Base-by-base conservation (phyloP, 768 basidiomycete species). In the Pluteus cervinus region DNA sequence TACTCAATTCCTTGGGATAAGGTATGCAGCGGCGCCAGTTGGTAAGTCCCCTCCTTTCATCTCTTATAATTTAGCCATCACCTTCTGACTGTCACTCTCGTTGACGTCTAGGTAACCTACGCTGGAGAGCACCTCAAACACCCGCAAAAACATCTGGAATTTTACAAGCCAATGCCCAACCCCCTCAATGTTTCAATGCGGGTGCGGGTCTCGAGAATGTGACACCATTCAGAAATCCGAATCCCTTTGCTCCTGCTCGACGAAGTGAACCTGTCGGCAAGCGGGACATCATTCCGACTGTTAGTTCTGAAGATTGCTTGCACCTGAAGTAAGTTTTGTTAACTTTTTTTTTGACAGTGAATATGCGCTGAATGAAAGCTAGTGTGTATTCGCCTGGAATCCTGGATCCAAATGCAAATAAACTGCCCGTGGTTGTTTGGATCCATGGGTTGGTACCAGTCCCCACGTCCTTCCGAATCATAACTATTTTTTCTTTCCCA, bases 21-120 rank as follows among this genome's bases (percentile, higher is more conserved):
- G 73, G 6, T 76, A 69, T 52, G 74, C 75, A 8, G 69, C 69
- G 12, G 55, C 71, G 18, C 73, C 75, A 3, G 42, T 61, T 21
- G 72, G 72, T 68, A 17, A 17, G 60, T 40, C 23, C 8, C 18
- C 33, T 10, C 5, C 33, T 24, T 15, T 14, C n/a, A 22, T 21
- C 6, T n/a, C 24, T 36, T n/a, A 17, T 9, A 11, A 17, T 21
- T 20, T 33, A n/a, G n/a, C n/a, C n/a, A n/a, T n/a, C 4, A 17
- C 20, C 20, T 26, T 40, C 8, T 20, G 17, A 12, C 22, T 16
- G 18, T 28, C 26, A 28, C 26, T 28, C 14, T 28, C 26, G 9
- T 28, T 14, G 14, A 21, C 24, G n/a, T 16, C 3, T 29, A 63
- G 66, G 58, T 14, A 42, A 42, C 15, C 42, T 60, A 12, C 57